phyloP scores from a whole-genome alignment of 495 filamentous ascomycete genomes.

The Sordaria brevicollis region DNA sequence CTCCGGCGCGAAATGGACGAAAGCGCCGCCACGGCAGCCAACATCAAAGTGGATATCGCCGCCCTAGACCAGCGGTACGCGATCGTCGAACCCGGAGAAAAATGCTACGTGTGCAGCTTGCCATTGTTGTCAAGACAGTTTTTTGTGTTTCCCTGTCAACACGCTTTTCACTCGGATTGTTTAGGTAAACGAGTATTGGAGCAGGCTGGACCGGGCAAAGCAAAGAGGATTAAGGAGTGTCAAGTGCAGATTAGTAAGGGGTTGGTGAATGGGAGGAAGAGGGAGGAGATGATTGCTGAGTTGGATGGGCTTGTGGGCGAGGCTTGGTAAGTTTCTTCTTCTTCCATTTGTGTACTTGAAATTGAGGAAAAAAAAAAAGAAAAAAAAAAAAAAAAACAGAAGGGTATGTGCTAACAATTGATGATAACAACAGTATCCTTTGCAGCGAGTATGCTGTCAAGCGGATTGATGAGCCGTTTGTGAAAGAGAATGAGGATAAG shows the following conservation, averaged over 20 bases:
- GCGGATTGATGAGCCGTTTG: conserved; percentile 85
- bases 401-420: neutral
- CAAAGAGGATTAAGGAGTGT: conserved; percentile 71
- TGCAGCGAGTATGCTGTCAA: conserved; percentile 93
- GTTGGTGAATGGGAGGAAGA: conserved; percentile 48
- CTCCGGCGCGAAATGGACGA: conserved; percentile 97
- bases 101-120: conserved; percentile 77
- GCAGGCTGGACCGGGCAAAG: conserved; percentile 59
- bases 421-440: conserved; percentile 48
- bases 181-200: conserved; percentile 74
- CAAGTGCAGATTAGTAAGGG: conserved; percentile 71
- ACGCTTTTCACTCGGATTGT: conserved; percentile 94
- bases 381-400: too few relatives aligned
- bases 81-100: conserved; percentile 92
- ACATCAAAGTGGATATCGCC: conserved; percentile 79
- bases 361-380: too few relatives aligned
- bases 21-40: conserved; percentile 69
- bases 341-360: neutral
- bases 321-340: conserved; percentile 31
- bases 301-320: conserved; percentile 74
- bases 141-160: conserved; percentile 97
- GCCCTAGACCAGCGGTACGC: conserved; percentile 81
- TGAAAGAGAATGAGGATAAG: conserved; percentile 54
- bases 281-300: conserved; percentile 79
- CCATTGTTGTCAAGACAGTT: conserved; percentile 84